phyloP scores from a whole-genome alignment of 495 filamentous ascomycete genomes.

The Cladorrhinum samala region DNA sequence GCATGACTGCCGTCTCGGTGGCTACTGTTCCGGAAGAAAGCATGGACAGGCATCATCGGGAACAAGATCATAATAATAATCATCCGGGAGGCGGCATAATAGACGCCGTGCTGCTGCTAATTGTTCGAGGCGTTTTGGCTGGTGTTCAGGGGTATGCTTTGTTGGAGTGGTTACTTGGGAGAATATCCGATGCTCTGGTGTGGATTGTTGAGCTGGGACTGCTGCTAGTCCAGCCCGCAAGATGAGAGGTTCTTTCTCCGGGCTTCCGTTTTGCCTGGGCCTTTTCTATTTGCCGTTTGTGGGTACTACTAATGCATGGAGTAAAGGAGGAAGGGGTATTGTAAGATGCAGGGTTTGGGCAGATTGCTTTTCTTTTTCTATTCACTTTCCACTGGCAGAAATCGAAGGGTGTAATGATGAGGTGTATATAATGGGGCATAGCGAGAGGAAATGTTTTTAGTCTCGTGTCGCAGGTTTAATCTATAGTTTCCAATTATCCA shows the following conservation, averaged over 20 bases:
- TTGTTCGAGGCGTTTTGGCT: conserved; percentile 21
- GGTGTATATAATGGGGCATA: too few species aligned
- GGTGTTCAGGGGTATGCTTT: conserved; percentile 21
- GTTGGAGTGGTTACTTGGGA: conserved; percentile 20
- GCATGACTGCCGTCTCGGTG: neutral
- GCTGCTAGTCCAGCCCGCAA: conserved; percentile 16
- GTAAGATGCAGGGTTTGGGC: too few species aligned
- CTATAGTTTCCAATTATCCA: too few species aligned
- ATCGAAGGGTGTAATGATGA: too few species aligned
- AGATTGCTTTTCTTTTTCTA: too few species aligned
- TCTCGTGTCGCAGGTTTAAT: too few species aligned
- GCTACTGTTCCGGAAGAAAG: neutral
- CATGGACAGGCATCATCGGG: neutral
- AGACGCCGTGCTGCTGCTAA: conserved; percentile 21
- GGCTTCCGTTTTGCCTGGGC: too few species aligned
- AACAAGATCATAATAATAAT: neutral
- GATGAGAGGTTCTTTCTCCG: neutral
- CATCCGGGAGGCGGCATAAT: conserved; percentile 13
- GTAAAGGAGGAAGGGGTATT: too few species aligned
- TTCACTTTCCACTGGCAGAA: too few species aligned
- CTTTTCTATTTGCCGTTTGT: too few species aligned
- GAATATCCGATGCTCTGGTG: conserved; percentile 19
- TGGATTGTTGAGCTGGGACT: conserved; percentile 26
- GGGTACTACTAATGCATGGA: too few species aligned
- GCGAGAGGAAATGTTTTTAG: too few species aligned